Percentiles rank a stretch among this genome's conserved stretches.
phyloP scores from a whole-genome alignment of 2,329 filamentous ascomycete genomes.

The Cladophialophora chaetospira region DNA sequence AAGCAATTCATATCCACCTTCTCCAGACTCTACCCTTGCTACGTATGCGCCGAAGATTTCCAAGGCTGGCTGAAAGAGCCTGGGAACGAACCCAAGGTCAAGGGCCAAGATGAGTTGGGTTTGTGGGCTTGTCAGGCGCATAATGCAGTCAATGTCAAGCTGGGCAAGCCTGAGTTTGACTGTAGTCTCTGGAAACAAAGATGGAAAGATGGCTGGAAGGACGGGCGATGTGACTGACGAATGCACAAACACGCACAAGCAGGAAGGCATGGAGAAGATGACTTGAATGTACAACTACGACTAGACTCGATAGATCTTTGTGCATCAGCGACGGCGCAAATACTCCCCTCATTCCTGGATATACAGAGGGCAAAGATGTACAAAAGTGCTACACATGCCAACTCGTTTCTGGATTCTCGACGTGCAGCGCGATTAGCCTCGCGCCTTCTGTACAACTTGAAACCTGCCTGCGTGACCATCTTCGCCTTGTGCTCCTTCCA shows the following conservation, averaged over 20 bases:
- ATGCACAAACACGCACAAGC: not conserved
- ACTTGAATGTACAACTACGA: not conserved
- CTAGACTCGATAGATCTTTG: conserved; percentile 2
- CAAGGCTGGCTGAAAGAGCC: conserved; percentile 71
- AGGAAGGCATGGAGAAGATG: not conserved
- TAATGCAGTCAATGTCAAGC: conserved; percentile 63
- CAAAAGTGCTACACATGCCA: not conserved
- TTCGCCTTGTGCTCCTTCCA: no score
- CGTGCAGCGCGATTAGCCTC: no score
- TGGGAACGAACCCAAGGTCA: conserved; percentile 64
- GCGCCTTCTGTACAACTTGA: no score
- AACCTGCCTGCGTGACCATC: no score
- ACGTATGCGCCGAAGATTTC: conserved; percentile 93
- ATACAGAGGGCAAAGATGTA: not conserved
- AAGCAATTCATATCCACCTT: conserved; percentile 77
- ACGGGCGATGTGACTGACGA: conserved; percentile 63
- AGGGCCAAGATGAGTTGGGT: conserved; percentile 51
- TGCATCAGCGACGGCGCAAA: conserved; percentile 22
- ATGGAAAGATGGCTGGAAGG: conserved; percentile 84
- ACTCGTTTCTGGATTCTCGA: no score
- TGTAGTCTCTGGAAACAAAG: conserved; percentile 88
- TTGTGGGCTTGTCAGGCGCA: conserved; percentile 55
- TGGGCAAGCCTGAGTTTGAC: conserved; percentile 90
- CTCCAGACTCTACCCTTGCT: conserved; percentile 88
- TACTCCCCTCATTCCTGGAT: conserved; percentile 9